phyloP scores from a whole-genome alignment of 2,329 filamentous ascomycete genomes.

The Juglanconis oblonga region DNA sequence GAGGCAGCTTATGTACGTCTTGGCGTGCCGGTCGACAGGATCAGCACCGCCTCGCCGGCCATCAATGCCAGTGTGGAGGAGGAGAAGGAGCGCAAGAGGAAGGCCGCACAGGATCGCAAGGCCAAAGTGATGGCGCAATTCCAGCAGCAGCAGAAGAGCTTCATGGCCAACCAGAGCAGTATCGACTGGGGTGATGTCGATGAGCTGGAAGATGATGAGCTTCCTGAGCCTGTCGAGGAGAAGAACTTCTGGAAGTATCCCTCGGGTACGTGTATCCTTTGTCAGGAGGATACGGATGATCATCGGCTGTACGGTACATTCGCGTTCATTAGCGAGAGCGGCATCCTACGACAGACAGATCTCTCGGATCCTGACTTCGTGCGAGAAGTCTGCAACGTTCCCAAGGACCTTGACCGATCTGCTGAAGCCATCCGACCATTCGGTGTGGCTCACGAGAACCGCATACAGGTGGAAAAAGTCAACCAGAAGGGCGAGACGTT shows the following conservation, averaged over 20 bases:
- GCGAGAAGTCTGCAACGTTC: slow-evolving; percentile 75
- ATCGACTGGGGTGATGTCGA: slow-evolving; percentile 87
- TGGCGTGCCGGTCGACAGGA: slow-evolving; percentile 70
- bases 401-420: slow-evolving; percentile 78
- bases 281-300: slow-evolving; percentile 93
- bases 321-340: slow-evolving; percentile 81
- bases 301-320: slow-evolving; percentile 89
- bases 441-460: slow-evolving; percentile 85
- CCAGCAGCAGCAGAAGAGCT: slow-evolving; percentile 94
- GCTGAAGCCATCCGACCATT: slow-evolving; percentile 83
- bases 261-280: slow-evolving; percentile 88
- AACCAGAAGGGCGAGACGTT: slow-evolving; percentile 70
- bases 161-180: slow-evolving; percentile 82
- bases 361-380: slow-evolving; percentile 79
- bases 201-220: slow-evolving; percentile 69
- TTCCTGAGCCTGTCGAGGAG: slow-evolving; percentile 55
- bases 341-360: slow-evolving; percentile 82
- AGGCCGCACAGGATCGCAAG: slow-evolving; percentile 83
- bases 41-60: slow-evolving; percentile 81
- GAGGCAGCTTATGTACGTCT: slow-evolving; percentile 62
- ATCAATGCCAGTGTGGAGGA: slow-evolving; percentile 62
- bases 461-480: slow-evolving; percentile 71
- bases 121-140: slow-evolving; percentile 97
- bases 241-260: slow-evolving; percentile 88
- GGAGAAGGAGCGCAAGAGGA: slow-evolving; percentile 82